Evolutionary conservation across 2,329 filamentous ascomycete species (phyloP).

Genomic region (Calonectria pseudoreteaudii): DNA sequence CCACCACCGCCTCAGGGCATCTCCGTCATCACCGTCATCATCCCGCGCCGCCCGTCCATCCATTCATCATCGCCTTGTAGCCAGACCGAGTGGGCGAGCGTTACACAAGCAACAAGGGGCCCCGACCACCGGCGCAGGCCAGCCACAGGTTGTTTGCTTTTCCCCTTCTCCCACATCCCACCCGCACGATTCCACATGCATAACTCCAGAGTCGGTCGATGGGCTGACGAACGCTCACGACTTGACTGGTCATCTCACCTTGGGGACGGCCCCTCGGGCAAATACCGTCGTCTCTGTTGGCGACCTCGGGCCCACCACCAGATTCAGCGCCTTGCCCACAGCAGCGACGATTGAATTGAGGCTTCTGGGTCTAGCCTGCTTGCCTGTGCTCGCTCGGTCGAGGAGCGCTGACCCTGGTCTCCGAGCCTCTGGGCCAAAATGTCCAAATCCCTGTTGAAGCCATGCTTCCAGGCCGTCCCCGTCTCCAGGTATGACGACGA

Average conservation of each 20-base stretch:
- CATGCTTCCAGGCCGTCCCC: conserved; percentile 11
- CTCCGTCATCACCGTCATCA: conserved; percentile 24
- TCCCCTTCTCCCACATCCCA: background rate
- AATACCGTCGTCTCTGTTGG: conserved; percentile 33
- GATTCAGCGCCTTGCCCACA: conserved; percentile 26
- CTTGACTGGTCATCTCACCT: conserved; percentile 38
- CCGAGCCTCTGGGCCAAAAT: conserved; percentile 29
- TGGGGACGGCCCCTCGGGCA: conserved; percentile 30
- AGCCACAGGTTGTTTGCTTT: background rate
- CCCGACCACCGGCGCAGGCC: conserved; percentile 17
- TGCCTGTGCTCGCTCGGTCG: conserved; percentile 21
- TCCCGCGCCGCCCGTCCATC: conserved; percentile 22
- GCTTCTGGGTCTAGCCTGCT: conserved; percentile 28
- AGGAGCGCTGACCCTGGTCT: conserved; percentile 34
- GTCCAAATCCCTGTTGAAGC: conserved; percentile 12
- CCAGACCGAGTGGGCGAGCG: conserved; percentile 8
- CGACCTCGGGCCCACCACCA: conserved; percentile 32
- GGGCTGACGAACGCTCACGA: conserved; percentile 39
- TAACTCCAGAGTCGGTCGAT: conserved; percentile 20
- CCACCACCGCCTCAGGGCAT: conserved; percentile 9
- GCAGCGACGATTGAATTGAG: conserved; percentile 22
- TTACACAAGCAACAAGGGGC: conserved; percentile 20
- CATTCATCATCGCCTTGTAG: conserved; percentile 18
- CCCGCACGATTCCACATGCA: conserved; percentile 1
- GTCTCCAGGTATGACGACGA: conserved; percentile 26